Percentiles rank a stretch among this genome's conserved stretches.
Conservation (phyloP, 176 grass and related monocot species). For the Thalia dealbata region DNA sequence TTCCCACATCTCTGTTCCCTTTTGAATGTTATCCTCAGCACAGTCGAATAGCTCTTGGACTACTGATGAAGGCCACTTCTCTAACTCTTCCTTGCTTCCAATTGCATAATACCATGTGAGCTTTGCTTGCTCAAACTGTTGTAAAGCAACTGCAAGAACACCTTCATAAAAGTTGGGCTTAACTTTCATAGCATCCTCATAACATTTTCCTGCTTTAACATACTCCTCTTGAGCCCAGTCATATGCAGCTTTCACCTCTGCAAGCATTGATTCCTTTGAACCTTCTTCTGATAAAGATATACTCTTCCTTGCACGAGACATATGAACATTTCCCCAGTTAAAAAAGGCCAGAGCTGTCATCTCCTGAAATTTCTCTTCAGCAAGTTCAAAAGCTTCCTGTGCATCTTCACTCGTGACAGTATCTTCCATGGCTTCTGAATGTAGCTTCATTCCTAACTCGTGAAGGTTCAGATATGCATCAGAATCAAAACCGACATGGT, state of each 20-base stretch:
- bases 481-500: conserved; percentile 63
- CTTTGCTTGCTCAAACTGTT: conserved; percentile 90
- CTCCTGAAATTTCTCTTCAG: conserved; percentile 79
- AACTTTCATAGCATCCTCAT: conserved; percentile 58
- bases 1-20: conserved; percentile 82
- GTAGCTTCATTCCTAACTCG: conserved; percentile 63
- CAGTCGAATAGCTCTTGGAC: conserved; percentile 73
- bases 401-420: conserved; percentile 85
- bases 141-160: conserved; percentile 54
- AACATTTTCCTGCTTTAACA: conserved; percentile 60
- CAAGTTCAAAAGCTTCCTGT: conserved; percentile 67
- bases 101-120: conserved; percentile 81
- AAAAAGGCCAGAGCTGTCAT: conserved; percentile 72
- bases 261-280: conserved; percentile 34
- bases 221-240: conserved; percentile 69
- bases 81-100: conserved; percentile 52
- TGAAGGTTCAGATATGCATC: conserved; percentile 73
- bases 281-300: conserved; percentile 50
- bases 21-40: conserved; percentile 82
- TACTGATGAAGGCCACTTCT: conserved; percentile 33
- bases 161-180: conserved; percentile 87
- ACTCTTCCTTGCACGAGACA: conserved; percentile 69
- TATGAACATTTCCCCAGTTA: conserved; percentile 84
- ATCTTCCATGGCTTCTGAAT: conserved; percentile 80
- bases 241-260: conserved; percentile 50